These are phyloP conservation scores for Linnemannia zychae DNA, from an alignment of 192 early-diverging fungal species.

Conservation along the genomic window DNA sequence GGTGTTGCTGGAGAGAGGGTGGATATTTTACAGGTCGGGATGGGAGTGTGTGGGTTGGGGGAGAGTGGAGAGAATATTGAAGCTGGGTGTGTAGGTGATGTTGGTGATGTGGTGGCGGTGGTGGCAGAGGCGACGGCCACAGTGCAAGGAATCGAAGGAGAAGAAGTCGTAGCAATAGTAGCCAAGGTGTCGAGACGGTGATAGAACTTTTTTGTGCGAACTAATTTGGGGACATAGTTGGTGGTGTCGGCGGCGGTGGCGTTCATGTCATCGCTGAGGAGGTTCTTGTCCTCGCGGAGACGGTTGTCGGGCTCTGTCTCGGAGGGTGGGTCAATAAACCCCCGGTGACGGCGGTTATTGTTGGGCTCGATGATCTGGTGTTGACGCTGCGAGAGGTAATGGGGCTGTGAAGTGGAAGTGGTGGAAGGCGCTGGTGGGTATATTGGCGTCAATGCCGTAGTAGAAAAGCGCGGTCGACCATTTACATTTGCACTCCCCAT, in stretches of 20 bases:
- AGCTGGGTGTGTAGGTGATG: background rate
- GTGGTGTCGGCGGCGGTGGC: too few relatives aligned
- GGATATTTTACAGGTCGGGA: constrained; percentile 13
- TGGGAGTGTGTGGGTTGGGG: background rate
- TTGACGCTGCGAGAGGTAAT: background rate
- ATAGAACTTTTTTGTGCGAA: background rate
- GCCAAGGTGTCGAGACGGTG: background rate
- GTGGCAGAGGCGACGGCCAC: background rate
- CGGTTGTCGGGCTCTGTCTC: constrained; percentile 1
- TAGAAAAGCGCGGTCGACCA: constrained; percentile 3
- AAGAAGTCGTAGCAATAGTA: too few relatives aligned
- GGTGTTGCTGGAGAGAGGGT: background rate
- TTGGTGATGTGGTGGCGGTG: background rate
- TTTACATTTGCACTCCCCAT: background rate
- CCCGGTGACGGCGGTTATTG: background rate
- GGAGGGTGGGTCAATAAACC: background rate
- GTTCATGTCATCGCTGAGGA: too few relatives aligned
- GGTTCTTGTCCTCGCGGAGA: background rate
- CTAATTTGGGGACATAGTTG: background rate
- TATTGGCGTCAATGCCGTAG: background rate
- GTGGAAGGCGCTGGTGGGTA: background rate
- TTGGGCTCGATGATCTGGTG: background rate
- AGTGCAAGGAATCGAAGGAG: too few relatives aligned
- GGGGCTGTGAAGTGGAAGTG: background rate
- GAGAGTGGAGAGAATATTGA: constrained; percentile 19